phyloP scores from a whole-genome alignment of 352 stramenopile species.

The Phytophthora agathidicida region DNA sequence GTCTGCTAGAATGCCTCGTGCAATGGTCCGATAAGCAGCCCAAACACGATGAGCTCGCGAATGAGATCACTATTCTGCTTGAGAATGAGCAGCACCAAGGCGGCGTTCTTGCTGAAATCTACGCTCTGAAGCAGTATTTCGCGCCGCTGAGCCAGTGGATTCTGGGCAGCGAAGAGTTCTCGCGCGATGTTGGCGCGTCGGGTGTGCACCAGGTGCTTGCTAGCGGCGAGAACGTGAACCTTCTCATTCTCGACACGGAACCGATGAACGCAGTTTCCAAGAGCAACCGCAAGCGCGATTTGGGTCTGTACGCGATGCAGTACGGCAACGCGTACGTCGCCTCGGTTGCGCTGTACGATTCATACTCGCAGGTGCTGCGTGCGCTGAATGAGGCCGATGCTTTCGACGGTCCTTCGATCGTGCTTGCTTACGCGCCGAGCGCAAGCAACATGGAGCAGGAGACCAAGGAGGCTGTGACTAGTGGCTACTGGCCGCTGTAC shows the following conservation, averaged over 20 bases:
- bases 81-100: constrained; percentile 60
- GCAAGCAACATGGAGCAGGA: constrained; percentile 90
- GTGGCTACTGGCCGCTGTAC: constrained; percentile 93
- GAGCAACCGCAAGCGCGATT: constrained; percentile 89
- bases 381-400: constrained; percentile 92
- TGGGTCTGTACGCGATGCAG: constrained; percentile 93
- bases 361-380: constrained; percentile 86
- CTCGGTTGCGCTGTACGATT: constrained; percentile 91
- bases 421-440: constrained; percentile 89
- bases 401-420: constrained; percentile 90
- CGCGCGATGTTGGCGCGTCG: constrained; percentile 68
- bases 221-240: constrained; percentile 78
- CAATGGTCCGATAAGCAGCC: constrained; percentile 59
- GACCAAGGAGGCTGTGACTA: constrained; percentile 85
- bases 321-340: constrained; percentile 94
- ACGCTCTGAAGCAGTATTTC: constrained; percentile 63
- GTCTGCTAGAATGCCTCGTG: constrained; percentile 51
- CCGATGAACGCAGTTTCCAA: constrained; percentile 66
- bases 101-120: constrained; percentile 54
- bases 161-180: constrained; percentile 79
- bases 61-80: constrained; percentile 69
- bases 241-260: constrained; percentile 80
- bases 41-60: constrained; percentile 63
- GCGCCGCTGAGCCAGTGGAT: constrained; percentile 82
- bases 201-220: constrained; percentile 78